These are phyloP conservation scores for Dalbergia cultrata DNA, from an alignment of 306 rosid species.

Conservation along the genomic window DNA sequence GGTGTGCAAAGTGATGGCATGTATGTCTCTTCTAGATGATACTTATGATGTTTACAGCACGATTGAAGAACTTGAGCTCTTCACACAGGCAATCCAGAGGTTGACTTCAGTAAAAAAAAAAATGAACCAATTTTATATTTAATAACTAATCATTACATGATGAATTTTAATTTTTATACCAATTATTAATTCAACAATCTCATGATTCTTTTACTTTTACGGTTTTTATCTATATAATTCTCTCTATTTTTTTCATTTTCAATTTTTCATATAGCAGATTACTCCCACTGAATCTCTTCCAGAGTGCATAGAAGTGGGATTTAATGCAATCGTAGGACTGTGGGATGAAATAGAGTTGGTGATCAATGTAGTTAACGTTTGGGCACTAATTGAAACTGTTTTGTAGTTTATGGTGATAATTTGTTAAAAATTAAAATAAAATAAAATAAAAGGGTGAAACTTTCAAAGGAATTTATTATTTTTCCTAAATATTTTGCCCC, in stretches of 20 bases:
- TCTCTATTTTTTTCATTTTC: not conserved
- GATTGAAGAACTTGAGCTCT: too few relatives aligned
- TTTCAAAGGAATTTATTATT: too few relatives aligned
- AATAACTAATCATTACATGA: not conserved
- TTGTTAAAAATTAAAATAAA: too few relatives aligned
- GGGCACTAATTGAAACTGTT: too few relatives aligned
- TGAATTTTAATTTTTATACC: not conserved
- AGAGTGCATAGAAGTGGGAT: slow-evolving; percentile 22
- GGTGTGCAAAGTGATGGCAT: not conserved
- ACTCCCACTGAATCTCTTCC: slow-evolving; percentile 20
- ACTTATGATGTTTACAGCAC: too few relatives aligned
- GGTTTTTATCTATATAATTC: not conserved
- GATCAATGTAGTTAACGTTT: too few relatives aligned
- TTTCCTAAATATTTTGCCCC: too few relatives aligned
- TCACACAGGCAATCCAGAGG: slow-evolving; percentile 64
- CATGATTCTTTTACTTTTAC: not conserved
- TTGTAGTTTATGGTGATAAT: too few relatives aligned
- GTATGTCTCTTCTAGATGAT: slow-evolving; percentile 47
- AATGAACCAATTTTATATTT: too few relatives aligned
- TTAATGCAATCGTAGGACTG: not conserved
- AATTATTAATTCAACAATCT: not conserved
- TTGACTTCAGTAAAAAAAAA: not conserved
- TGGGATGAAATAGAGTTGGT: not conserved
- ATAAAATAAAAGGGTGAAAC: too few relatives aligned
- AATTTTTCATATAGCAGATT: slow-evolving; percentile 9